Base-by-base conservation (phyloP, 805 yeast species). In the Vanderwaltozyma verrucispora region DNA sequence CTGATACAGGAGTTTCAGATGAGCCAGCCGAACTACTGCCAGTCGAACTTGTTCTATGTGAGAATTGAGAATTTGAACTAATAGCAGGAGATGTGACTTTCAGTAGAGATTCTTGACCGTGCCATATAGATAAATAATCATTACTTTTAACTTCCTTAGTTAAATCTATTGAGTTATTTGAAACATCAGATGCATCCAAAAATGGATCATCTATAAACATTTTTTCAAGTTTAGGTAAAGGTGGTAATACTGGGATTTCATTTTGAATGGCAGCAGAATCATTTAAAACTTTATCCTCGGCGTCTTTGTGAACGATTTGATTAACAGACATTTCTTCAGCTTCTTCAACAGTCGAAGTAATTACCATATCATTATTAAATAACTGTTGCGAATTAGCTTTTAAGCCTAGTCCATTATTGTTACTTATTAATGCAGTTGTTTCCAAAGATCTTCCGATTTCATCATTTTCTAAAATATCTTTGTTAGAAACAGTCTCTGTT, bases 71-170 rank as follows among this genome's bases (percentile, higher is more conserved):
- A 32, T 53, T 50, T 5, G 47, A 17, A 29, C 51, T 47, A 1
- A 43, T 26, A 7, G 49, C 47, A 10, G 60, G 59, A 4, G 60
- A 54, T 8, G 35, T 13, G 2, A 35, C 23, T 13, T 43, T 43
- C 38, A 12, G 38, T 13, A 19, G 31, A n/a, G 38, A 38, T 33
- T 54, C 57, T 33, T 58, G 63, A 11, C 38, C 42, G 37, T 54
- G 62, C 63, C 63, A 58, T 4, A 58, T 54, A 3, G 54, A 46
- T 13, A 58, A 36, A 35, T 54, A 58, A 33, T 48, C 48, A 4
- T 43, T 43, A 2, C 54, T 50, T 26, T 48, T 43, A 13, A 30
- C 38, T 1, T 45, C 25, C 19, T 38, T 35, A n/a, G 47, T 41
- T 3, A 48, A 28, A 27, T 50, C 51, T 17, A 49, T 42, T 2